A percentile compares a stretch with the other conserved stretches of the same genome.
Evolutionary conservation across 2,329 filamentous ascomycete species (phyloP).

Genomic region (Xylaria sp.): DNA sequence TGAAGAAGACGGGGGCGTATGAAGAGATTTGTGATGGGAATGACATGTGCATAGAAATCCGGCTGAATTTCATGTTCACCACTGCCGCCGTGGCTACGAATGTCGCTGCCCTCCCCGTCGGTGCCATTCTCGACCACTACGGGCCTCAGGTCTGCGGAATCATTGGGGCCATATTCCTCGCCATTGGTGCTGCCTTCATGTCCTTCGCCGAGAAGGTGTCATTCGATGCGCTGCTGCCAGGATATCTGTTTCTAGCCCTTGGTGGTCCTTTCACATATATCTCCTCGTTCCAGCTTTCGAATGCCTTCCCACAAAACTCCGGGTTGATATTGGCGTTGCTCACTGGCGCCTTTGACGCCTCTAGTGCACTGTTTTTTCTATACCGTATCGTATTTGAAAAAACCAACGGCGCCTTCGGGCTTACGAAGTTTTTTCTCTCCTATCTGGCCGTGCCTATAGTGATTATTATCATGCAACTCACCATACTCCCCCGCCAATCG

Average conservation of each 20-base stretch:
- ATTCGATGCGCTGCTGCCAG: conserved; percentile 79
- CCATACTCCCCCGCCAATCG: conserved; percentile 77
- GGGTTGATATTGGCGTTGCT: conserved; percentile 83
- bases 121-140: conserved; percentile 83
- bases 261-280: conserved; percentile 87
- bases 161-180: conserved; percentile 75
- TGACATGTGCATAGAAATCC: conserved; percentile 65
- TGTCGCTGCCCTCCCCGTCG: conserved; percentile 84
- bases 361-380: conserved; percentile 79
- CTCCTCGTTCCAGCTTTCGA: conserved; percentile 84
- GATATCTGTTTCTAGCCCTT: conserved; percentile 80
- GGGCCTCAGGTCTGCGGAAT: conserved; percentile 82
- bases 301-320: conserved; percentile 80
- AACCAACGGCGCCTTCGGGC: conserved; percentile 65
- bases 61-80: conserved; percentile 92
- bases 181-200: conserved; percentile 77
- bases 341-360: conserved; percentile 86
- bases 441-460: conserved; percentile 77
- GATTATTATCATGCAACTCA: conserved; percentile 74
- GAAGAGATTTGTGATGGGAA: conserved; percentile 65
- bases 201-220: conserved; percentile 72
- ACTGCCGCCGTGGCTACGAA: conserved; percentile 89
- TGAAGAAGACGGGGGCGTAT: conserved; percentile 80
- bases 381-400: conserved; percentile 77
- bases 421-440: conserved; percentile 74